Base-by-base conservation (phyloP, 2,329 filamentous ascomycete genomes). In the Penicillium corylophilum region DNA sequence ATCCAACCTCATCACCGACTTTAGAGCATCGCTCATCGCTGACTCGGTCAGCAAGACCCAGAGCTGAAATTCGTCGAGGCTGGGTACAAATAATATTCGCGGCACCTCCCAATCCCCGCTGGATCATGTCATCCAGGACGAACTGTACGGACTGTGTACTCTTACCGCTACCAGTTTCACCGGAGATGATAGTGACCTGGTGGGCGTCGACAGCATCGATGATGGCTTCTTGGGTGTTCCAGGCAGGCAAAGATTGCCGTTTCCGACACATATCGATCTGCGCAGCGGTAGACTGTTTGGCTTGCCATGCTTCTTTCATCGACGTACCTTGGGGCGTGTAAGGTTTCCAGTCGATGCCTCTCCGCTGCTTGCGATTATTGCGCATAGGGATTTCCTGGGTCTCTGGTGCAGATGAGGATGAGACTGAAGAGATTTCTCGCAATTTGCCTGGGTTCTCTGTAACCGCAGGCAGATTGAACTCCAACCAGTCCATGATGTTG, bases 91-190 rank as follows among this genome's bases (percentile, higher is more conserved):
- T 85, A 56, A 99, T 95, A 65, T 95, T 96, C 28, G 87, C 89
- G 12, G 83, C 83, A 12, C 82, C 82, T 2, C 93, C 94, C 8
- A 95, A 78, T 7, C 86, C 83, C 41, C 82, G 80, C 55, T 82
- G 79, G 62, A 96, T 95, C 57, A 97, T 77, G 62, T 97, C 90
- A 64, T 99, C 94, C 1, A 99, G 79, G 39, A 99, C 81, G 71
- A 97, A 99, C 70, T 99, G 94, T 29, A 97, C 90, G 2, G 90
- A 94, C 70, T 99, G 94, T 0, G 94, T 97, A 44, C 90, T 96
- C 73, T 99, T 99, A 66, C 94, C 94, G 16, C 90, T 96, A 47
- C 94, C 94, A 4, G 94, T 99, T 74, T 97, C 94, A 61, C 94
- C 94, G 39, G 92, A 95, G 62, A 99, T 94, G 64, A 99, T 96